phyloP scores from a whole-genome alignment of 768 basidiomycete species.

The Cystofilobasidium ferigula region DNA sequence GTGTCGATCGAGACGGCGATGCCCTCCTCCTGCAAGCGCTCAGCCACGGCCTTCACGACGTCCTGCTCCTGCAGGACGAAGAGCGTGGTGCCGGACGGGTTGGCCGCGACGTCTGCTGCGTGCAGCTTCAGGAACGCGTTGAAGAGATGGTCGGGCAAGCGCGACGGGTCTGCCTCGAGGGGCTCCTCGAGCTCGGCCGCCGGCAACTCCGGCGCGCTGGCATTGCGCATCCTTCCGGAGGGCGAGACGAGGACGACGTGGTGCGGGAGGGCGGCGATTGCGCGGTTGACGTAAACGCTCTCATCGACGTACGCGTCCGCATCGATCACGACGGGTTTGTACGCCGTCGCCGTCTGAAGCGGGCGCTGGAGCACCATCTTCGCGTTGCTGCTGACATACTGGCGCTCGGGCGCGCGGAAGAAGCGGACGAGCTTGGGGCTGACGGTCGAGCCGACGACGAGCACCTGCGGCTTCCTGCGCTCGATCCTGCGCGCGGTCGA shows the following conservation, averaged over 20 bases:
- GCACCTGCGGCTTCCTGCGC: not conserved
- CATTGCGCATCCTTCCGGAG: not conserved
- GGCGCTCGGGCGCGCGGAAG: not conserved
- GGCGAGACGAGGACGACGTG: not conserved
- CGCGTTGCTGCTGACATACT: not conserved
- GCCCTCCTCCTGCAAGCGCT: too few relatives aligned
- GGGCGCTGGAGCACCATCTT: not conserved
- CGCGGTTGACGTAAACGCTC: not conserved
- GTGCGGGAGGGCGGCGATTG: not conserved
- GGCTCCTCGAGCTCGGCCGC: not conserved
- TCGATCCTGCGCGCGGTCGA: not conserved
- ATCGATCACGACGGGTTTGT: not conserved
- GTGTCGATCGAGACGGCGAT: too few relatives aligned
- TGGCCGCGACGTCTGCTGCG: too few relatives aligned
- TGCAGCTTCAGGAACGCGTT: too few relatives aligned
- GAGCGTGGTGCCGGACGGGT: too few relatives aligned
- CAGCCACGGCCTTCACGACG: too few relatives aligned
- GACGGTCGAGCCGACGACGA: not conserved
- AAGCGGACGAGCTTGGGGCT: not conserved
- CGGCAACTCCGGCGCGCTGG: not conserved
- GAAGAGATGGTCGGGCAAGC: too few relatives aligned
- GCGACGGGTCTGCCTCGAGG: not conserved
- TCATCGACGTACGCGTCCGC: not conserved
- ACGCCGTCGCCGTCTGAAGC: not conserved
- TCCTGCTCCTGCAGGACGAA: too few relatives aligned